Evolutionary conservation across 306 rosid species (phyloP), one percentile per base, ranked within the genome.

Genomic region (Oemleria cerasiformis): DNA sequence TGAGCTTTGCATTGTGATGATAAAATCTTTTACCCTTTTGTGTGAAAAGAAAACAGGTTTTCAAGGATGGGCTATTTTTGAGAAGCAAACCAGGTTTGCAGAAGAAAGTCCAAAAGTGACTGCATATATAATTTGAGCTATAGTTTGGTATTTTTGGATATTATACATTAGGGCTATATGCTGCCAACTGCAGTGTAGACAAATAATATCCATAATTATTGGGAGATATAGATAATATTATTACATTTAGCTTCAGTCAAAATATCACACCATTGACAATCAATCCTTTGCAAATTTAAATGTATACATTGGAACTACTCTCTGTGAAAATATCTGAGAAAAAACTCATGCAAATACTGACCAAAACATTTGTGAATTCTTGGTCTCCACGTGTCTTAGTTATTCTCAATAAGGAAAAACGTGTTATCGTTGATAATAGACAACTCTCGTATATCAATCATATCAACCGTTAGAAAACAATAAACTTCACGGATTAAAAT

Each of bases 221-320:
- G 23, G 43, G 50, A 19, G 67, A 34, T 43, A n/a, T n/a, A n/a
- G n/a, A n/a, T 3, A 36, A 12, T 16, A 38, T n/a, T n/a, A 45
- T 49, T 34, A n/a, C 72, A n/a, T n/a, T 68, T 17, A 12, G 51
- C 36, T 11, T 36, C 73, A 68, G 38, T 38, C 63, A 6, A n/a
- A n/a, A 38, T 19, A 12, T 51, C 21, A 9, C 61, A 20, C 48
- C 63, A 38, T 19, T 53, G 63, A 55, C 59, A 70, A 65, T 4
- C 39, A 10, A 5, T 12, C 7, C 39, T 25, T 11, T 54, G 19
- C 34, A 54, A 54, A 19, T 13, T 54, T 54, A 4, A 2, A 20
- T 54, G 34, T 21, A 20, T 25, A 23, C 58, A 3, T 53, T 19
- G 58, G 10, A 49, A 49, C 17, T 14, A 14, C 4, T 15, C 8